Percentiles rank a stretch among this genome's conserved stretches.
These are phyloP conservation scores for Cladophialophora chaetospira DNA, from an alignment of 2,329 filamentous ascomycete species.

Conservation along the genomic window DNA sequence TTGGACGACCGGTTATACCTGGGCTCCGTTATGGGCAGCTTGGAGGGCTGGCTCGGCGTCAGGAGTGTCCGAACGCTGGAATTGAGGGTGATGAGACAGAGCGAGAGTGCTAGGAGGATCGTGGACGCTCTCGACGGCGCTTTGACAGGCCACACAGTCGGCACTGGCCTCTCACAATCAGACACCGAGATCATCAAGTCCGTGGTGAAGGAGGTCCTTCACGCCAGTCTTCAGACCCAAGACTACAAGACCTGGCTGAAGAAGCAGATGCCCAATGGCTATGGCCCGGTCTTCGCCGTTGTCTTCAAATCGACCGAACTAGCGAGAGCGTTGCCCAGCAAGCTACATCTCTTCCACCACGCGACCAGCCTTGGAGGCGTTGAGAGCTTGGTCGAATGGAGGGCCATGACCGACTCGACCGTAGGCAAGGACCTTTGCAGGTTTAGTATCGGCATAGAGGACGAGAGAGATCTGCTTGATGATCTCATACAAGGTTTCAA, in stretches of 20 bases:
- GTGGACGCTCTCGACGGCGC: slow-evolving; percentile 70
- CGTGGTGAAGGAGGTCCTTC: slow-evolving; percentile 64
- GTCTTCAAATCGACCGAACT: slow-evolving; percentile 61
- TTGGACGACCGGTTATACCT: slow-evolving; percentile 71
- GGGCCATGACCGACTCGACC: slow-evolving; percentile 76
- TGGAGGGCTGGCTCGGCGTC: slow-evolving; percentile 91
- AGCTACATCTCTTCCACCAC: slow-evolving; percentile 83
- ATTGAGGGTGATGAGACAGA: slow-evolving; percentile 77
- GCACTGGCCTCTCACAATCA: slow-evolving; percentile 42
- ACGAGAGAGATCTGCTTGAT: slow-evolving; percentile 76
- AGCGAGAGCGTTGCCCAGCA: slow-evolving; percentile 73
- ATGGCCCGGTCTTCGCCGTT: slow-evolving; percentile 83
- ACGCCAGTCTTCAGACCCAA: slow-evolving; percentile 76
- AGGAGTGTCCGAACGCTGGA: slow-evolving; percentile 84
- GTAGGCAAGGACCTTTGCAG: slow-evolving; percentile 75
- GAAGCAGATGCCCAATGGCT: slow-evolving; percentile 89
- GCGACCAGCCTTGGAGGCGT: slow-evolving; percentile 92
- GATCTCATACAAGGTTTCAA: slow-evolving; percentile 72
- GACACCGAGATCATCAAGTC: slow-evolving; percentile 52
- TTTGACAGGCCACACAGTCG: slow-evolving; percentile 42
- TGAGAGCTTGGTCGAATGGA: slow-evolving; percentile 95
- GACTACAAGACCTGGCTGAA: slow-evolving; percentile 70
- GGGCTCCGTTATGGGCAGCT: slow-evolving; percentile 80
- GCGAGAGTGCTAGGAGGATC: slow-evolving; percentile 66
- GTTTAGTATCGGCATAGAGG: slow-evolving; percentile 84